Percentiles rank a stretch among this genome's conserved stretches.
phyloP scores from a whole-genome alignment of 306 rosid species.

The Senna siamea region DNA sequence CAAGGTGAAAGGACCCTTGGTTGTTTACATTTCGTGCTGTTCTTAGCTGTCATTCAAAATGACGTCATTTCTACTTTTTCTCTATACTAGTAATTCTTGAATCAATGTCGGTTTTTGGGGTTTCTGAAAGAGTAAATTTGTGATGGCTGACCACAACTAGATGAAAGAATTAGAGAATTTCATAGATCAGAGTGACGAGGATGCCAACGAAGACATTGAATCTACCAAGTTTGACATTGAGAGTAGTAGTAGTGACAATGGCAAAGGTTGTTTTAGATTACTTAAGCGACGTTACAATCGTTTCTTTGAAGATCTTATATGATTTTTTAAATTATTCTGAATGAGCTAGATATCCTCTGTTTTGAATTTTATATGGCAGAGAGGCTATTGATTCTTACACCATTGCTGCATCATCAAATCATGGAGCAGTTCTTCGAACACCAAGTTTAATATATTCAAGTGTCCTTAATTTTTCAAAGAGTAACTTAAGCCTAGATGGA shows the following conservation, averaged over 20 bases:
- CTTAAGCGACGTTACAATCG: neutral
- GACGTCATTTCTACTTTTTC: too few species aligned
- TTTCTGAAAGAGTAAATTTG: neutral
- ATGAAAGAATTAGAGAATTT: conserved; percentile 41
- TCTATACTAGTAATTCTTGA: neutral
- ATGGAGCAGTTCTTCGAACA: conserved; percentile 51
- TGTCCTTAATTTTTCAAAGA: conserved; percentile 49
- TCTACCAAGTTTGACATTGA: conserved; percentile 42
- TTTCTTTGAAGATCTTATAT: neutral
- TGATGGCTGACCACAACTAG: conserved; percentile 45
- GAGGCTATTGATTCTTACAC: conserved; percentile 77
- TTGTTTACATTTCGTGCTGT: too few species aligned
- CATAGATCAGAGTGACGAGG: conserved; percentile 39
- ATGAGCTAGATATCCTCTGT: neutral
- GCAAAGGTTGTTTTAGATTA: neutral
- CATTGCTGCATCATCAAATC: conserved; percentile 70
- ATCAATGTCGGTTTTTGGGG: neutral
- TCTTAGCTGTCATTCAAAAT: too few species aligned
- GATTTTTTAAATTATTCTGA: neutral
- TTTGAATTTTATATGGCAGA: conserved; percentile 46
- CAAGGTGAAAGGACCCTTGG: too few species aligned
- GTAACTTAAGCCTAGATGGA: conserved; percentile 55
- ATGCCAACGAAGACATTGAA: conserved; percentile 36
- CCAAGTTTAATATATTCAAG: conserved; percentile 62
- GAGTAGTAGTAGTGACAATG: conserved; percentile 38